Evolutionary conservation across 2,329 filamentous ascomycete genomes (phyloP).

Genomic region (Epichloe typhina): DNA sequence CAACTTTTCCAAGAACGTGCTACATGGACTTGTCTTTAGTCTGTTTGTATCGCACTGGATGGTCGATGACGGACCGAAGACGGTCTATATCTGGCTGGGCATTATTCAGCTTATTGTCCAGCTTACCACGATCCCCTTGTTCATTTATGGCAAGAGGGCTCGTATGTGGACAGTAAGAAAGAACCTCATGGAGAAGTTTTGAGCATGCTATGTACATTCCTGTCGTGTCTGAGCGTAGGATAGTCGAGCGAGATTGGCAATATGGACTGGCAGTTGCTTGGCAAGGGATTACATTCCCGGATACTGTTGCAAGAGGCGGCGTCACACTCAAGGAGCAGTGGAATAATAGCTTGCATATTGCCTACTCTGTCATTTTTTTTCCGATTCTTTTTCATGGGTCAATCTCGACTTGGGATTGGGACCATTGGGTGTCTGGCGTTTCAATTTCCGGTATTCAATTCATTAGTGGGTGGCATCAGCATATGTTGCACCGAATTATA

Average conservation of each 20-base stretch:
- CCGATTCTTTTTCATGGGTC: background rate
- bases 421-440: background rate
- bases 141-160: conserved; percentile 79
- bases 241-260: background rate
- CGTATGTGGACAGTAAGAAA: conserved; percentile 88
- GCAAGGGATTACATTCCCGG: background rate
- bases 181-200: conserved; percentile 72
- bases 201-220: background rate
- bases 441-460: background rate
- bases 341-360: background rate
- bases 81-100: conserved; percentile 71
- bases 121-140: conserved; percentile 75
- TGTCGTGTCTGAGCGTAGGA: background rate
- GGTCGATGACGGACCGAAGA: conserved; percentile 57
- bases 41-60: conserved; percentile 84
- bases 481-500: background rate
- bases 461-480: background rate
- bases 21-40: conserved; percentile 80
- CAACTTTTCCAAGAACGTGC: conserved; percentile 88
- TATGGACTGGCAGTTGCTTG: background rate
- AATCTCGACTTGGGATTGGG: background rate
- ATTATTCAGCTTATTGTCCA: conserved; percentile 71
- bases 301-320: background rate
- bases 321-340: background rate
- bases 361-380: background rate